A percentile compares a stretch with the other conserved stretches of the same genome.
These are phyloP conservation scores for Termitomyces titanicus DNA, from an alignment of 768 basidiomycete species.

Conservation along the genomic window DNA sequence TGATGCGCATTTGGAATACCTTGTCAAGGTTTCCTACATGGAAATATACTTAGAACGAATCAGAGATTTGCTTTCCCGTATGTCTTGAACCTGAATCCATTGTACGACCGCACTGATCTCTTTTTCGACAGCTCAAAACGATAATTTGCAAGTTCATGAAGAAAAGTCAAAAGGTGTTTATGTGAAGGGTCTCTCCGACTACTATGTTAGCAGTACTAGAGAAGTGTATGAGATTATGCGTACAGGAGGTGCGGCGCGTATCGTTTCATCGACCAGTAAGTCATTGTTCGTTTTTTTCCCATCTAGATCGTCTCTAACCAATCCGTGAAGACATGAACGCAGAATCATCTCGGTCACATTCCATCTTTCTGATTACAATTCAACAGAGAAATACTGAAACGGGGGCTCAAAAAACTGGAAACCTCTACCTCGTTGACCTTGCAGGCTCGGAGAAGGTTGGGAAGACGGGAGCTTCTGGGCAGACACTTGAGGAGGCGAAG, in stretches of 20 bases:
- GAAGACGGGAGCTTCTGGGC: conserved; percentile 98
- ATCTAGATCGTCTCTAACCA: neutral
- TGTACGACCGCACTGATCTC: neutral
- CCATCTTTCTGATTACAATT: conserved; percentile 97
- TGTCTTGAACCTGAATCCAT: conserved; percentile 29
- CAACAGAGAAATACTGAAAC: conserved; percentile 95
- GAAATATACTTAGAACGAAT: conserved; percentile 98
- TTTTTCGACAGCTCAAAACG: conserved; percentile 74
- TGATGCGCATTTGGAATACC: conserved; percentile 92
- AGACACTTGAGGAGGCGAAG: conserved; percentile 98
- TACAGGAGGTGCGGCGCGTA: conserved; percentile 87
- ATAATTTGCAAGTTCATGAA: conserved; percentile 97
- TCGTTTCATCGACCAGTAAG: conserved; percentile 92
- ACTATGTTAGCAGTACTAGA: conserved; percentile 92
- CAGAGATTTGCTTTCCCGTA: conserved; percentile 92
- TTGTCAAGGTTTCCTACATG: conserved; percentile 99
- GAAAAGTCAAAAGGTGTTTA: conserved; percentile 98
- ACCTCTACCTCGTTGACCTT: conserved; percentile 95
- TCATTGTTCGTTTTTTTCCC: conserved; percentile 11
- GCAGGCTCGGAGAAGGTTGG: conserved; percentile 99
- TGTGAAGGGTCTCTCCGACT: conserved; percentile 95
- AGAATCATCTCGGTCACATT: conserved; percentile 97
- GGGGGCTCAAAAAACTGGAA: conserved; percentile 94
- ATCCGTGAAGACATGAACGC: conserved; percentile 94
- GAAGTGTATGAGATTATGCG: conserved; percentile 99